Conservation (phyloP, 148 eudicot genomes). For the Agrostemma githago region DNA sequence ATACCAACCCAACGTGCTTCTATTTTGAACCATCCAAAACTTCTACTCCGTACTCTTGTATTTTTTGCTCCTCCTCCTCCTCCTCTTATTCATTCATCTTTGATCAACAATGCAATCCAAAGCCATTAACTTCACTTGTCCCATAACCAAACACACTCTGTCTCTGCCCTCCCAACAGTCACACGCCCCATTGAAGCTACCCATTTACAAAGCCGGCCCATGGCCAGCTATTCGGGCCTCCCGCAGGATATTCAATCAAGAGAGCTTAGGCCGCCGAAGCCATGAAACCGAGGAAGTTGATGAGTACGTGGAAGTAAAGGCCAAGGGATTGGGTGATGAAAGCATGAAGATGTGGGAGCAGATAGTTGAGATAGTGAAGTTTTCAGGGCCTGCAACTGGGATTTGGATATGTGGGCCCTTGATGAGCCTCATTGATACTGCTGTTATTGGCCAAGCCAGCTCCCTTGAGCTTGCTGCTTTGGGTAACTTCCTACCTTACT, state of each 20-base stretch:
- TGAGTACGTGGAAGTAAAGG: slow-evolving; percentile 20
- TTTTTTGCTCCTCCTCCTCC: background rate
- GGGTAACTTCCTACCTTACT: slow-evolving; percentile 29
- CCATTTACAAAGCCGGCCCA: background rate
- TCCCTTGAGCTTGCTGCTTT: slow-evolving; percentile 75
- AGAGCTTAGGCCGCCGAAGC: slow-evolving; percentile 16
- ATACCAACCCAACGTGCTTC: background rate
- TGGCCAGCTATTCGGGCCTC: slow-evolving; percentile 13
- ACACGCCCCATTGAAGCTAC: slow-evolving; percentile 1
- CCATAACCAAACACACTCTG: background rate
- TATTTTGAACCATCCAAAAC: slow-evolving; percentile 3
- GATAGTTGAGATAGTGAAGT: slow-evolving; percentile 65
- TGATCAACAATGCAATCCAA: slow-evolving; percentile 19
- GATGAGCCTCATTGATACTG: slow-evolving; percentile 92
- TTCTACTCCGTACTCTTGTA: background rate
- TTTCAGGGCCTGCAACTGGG: slow-evolving; percentile 90
- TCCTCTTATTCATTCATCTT: background rate
- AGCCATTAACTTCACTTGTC: slow-evolving; percentile 7
- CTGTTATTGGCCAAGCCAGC: slow-evolving; percentile 82
- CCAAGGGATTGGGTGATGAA: slow-evolving; percentile 31
- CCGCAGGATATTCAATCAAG: slow-evolving; percentile 13
- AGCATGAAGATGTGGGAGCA: slow-evolving; percentile 47
- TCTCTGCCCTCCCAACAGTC: background rate
- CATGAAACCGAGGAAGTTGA: slow-evolving; percentile 14
- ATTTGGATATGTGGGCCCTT: slow-evolving; percentile 86